Evolutionary conservation across 2,329 filamentous ascomycete species (phyloP).

Genomic region (Pseudonectria foliicola): DNA sequence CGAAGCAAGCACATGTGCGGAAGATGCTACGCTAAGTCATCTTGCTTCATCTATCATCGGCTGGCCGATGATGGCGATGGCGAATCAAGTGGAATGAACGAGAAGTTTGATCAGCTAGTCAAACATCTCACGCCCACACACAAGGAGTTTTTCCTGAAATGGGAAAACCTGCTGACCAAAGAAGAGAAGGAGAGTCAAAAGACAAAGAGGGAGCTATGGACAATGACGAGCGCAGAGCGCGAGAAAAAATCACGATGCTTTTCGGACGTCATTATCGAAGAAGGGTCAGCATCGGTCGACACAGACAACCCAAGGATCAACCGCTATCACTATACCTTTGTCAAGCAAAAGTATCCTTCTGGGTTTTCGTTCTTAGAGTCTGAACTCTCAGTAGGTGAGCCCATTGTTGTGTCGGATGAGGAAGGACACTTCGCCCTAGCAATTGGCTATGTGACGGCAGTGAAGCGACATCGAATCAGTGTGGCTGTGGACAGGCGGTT

Average conservation of each 20-base stretch:
- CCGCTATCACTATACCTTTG: constrained; percentile 77
- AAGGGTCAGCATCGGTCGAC: constrained; percentile 66
- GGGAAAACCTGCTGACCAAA: constrained; percentile 87
- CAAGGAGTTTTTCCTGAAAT: constrained; percentile 83
- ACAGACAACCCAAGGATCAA: constrained; percentile 75
- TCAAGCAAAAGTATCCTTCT: constrained; percentile 56
- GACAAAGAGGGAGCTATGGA: constrained; percentile 87
- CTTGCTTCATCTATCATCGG: constrained; percentile 92
- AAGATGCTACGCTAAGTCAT: constrained; percentile 81
- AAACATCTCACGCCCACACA: constrained; percentile 68
- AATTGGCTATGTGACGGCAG: constrained; percentile 79
- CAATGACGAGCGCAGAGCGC: constrained; percentile 82
- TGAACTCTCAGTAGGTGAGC: constrained; percentile 78
- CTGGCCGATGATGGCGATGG: constrained; percentile 77
- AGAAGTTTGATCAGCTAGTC: constrained; percentile 76
- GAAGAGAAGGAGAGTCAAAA: constrained; percentile 89
- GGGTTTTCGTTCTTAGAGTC: constrained; percentile 86
- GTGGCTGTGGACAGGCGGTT: constrained; percentile 87
- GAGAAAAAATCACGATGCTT: constrained; percentile 89
- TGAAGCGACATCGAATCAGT: constrained; percentile 67
- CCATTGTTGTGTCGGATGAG: constrained; percentile 94
- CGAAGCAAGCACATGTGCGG: constrained; percentile 75
- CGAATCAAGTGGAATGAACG: constrained; percentile 71
- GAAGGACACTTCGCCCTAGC: constrained; percentile 90
- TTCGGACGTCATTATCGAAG: constrained; percentile 75